Evolutionary conservation across 441 rosid genomes (phyloP), one percentile per base, ranked within the genome.

Genomic region (Isatis lusitanica): DNA sequence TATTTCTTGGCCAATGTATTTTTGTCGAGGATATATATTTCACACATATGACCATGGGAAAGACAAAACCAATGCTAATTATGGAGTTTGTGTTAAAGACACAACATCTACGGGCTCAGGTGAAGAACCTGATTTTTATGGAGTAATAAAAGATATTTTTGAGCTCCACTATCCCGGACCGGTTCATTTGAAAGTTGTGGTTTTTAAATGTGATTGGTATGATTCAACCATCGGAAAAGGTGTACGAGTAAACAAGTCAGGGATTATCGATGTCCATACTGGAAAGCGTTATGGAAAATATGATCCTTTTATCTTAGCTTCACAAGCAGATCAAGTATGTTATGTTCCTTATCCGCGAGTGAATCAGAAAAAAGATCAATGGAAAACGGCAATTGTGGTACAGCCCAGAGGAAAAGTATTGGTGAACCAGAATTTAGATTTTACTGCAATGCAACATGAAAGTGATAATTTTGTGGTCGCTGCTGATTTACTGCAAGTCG

Each of bases 141-240:
- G 58, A 30, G 31, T 47, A 9, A 1, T 65, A 1, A 47, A 17
- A 33, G 57, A 47, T 11, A 31, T 30, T 63, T 28, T 28, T 4
- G 68, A 44, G n/a, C 15, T 63, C 1, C 31, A 46, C 16, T 63
- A 44, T 46, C 30, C 28, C 1, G 68, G 56, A 30, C 16, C 51
- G 15, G 10, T 63, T 16, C 4, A 47, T 31, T 12, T 64, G 9
- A 64, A 64, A 31, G 10, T 64, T 9, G 69, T 64, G 30, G 0
- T 63, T 5, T 63, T 63, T n/a, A 63, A 44, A 63, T 63, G 68
- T 21, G 65, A 60, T 7, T 60, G 51, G 68, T 63, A 44, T 44
- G 68, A 43, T 15, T 30, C n/a, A n/a, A n/a, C 68, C 58, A 65
- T 11, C 7, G 53, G 46, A 6, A 8, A 18, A 47, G 46, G 70